phyloP scores from a whole-genome alignment of 139 green algal genomes.

The Chloropicon primus region DNA sequence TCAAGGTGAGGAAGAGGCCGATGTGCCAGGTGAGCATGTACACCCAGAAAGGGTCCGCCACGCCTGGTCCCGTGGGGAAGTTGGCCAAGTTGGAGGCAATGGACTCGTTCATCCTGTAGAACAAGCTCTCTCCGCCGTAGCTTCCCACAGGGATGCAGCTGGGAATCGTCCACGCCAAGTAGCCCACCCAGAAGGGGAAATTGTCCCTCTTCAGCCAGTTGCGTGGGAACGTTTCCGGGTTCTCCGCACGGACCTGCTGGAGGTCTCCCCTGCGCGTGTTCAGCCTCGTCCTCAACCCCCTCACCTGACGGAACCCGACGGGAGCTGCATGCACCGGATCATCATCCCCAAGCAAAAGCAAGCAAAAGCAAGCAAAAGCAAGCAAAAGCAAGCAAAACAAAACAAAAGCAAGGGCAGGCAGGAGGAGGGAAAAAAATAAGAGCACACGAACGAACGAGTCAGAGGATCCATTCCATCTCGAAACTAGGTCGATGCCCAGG shows the following conservation, averaged over 20 bases:
- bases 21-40: conserved; percentile 58
- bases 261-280: neutral
- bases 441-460: too few species aligned
- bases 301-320: neutral
- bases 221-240: neutral
- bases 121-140: neutral
- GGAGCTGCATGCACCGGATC: too few species aligned
- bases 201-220: conserved; percentile 2
- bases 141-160: neutral
- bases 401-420: too few species aligned
- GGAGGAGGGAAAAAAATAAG: neutral
- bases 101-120: neutral
- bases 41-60: conserved; percentile 58
- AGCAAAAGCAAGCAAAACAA: too few species aligned
- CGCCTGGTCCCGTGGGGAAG: conserved; percentile 61
- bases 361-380: too few species aligned
- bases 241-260: too few species aligned
- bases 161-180: neutral
- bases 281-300: neutral
- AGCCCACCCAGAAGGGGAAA: neutral
- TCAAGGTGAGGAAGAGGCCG: conserved; percentile 43
- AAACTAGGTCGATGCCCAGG: too few species aligned
- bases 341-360: too few species aligned
- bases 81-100: conserved; percentile 19
- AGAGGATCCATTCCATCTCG: too few species aligned